Conservation (phyloP, 2,329 filamentous ascomycete genomes). For the Neocucurbitaria cava region DNA sequence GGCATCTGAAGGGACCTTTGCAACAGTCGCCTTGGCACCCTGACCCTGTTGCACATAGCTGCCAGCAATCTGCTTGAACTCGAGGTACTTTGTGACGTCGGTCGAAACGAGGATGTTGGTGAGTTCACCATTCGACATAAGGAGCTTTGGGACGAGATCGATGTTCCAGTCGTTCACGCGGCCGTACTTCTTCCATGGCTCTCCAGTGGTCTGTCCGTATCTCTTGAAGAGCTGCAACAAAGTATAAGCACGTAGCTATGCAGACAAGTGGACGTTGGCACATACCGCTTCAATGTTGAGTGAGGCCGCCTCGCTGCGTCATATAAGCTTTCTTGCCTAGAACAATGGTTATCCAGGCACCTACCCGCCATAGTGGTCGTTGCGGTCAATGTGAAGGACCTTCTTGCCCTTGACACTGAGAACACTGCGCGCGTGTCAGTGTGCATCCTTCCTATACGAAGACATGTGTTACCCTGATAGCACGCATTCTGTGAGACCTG, state of each 20-base stretch:
- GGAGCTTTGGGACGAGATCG: constrained; percentile 95
- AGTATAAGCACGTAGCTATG: constrained; percentile 51
- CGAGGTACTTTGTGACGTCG: constrained; percentile 67
- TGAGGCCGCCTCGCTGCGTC: constrained; percentile 83
- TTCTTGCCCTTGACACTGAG: constrained; percentile 99
- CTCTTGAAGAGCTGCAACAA: constrained; percentile 85
- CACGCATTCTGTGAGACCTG: constrained; percentile 98
- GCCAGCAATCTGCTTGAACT: constrained; percentile 76
- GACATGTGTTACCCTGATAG: constrained; percentile 78
- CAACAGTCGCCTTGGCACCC: constrained; percentile 84
- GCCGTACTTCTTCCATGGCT: constrained; percentile 98
- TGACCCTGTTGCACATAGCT: constrained; percentile 93
- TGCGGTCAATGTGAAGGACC: constrained; percentile 97
- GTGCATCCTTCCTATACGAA: not conserved
- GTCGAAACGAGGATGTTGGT: constrained; percentile 98
- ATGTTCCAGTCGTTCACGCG: constrained; percentile 99
- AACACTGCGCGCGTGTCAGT: constrained; percentile 65
- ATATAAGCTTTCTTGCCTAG: constrained; percentile 28
- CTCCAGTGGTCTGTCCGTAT: constrained; percentile 84
- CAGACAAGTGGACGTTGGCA: constrained; percentile 44
- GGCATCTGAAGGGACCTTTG: constrained; percentile 95
- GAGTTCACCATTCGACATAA: constrained; percentile 98
- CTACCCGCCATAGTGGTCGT: constrained; percentile 97
- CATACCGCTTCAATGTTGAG: constrained; percentile 88
- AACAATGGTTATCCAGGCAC: constrained; percentile 40